A percentile compares a stretch with the other conserved stretches of the same genome.
phyloP scores from a whole-genome alignment of 306 rosid genomes.

The Alnus glutinosa region DNA sequence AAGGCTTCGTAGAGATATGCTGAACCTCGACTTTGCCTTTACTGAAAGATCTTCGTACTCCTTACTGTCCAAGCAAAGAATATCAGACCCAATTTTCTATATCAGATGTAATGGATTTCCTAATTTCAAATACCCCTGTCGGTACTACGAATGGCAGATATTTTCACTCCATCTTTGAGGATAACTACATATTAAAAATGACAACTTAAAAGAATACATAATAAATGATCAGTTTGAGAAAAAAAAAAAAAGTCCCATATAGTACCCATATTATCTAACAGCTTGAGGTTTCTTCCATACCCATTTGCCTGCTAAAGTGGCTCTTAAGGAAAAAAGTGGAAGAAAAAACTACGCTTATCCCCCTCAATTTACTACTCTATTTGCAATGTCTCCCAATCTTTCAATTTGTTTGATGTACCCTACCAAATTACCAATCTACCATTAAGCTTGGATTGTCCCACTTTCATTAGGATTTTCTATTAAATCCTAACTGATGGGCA shows the following conservation, averaged over 20 bases:
- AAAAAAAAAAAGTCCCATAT: neutral
- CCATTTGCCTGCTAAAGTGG: neutral
- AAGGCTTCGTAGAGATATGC: slow-evolving; percentile 70
- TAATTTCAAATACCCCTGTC: neutral
- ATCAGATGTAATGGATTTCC: slow-evolving; percentile 22
- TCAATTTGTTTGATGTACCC: too few species aligned
- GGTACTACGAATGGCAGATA: neutral
- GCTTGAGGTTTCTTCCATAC: neutral
- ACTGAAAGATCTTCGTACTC: slow-evolving; percentile 79
- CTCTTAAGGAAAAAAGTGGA: neutral
- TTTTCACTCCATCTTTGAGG: neutral
- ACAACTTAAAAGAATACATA: neutral
- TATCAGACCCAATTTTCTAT: slow-evolving; percentile 19
- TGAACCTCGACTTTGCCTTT: slow-evolving; percentile 76
- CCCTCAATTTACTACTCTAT: too few species aligned
- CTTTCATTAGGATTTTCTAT: too few species aligned
- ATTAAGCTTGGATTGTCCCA: too few species aligned
- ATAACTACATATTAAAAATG: neutral
- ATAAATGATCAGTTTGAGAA: neutral
- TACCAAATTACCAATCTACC: too few species aligned
- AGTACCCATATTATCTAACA: neutral
- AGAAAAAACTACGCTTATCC: too few species aligned
- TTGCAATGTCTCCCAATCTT: too few species aligned
- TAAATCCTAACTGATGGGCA: too few species aligned
- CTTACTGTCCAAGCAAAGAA: slow-evolving; percentile 46